Evolutionary conservation across 352 stramenopile species (phyloP).

Genomic region (Phytopythium helicoides): DNA sequence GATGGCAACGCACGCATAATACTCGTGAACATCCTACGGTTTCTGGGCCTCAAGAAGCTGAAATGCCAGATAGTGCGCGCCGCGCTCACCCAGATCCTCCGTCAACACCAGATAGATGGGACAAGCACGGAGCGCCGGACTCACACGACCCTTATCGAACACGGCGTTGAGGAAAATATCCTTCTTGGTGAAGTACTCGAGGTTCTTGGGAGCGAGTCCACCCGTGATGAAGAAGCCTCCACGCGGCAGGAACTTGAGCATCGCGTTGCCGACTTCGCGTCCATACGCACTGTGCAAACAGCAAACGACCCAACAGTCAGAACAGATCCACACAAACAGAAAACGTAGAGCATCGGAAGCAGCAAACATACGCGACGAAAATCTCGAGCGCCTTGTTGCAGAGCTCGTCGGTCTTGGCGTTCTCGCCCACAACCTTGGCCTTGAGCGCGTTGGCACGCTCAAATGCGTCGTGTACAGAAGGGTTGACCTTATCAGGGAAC

Average conservation of each 20-base stretch:
- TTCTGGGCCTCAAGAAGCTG: slow-evolving; percentile 33
- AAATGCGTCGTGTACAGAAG: slow-evolving; percentile 68
- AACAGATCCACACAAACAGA: no score
- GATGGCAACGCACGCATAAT: no score
- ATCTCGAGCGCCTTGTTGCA: slow-evolving; percentile 91
- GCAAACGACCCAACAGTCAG: slow-evolving; percentile 13
- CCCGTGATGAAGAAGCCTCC: no score
- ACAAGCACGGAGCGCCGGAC: slow-evolving; percentile 52
- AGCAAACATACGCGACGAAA: slow-evolving; percentile 67
- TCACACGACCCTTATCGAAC: slow-evolving; percentile 86
- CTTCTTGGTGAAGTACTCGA: slow-evolving; percentile 88
- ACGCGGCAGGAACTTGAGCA: slow-evolving; percentile 49
- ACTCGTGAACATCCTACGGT: no score
- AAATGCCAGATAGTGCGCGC: slow-evolving; percentile 80
- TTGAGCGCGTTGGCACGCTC: slow-evolving; percentile 51
- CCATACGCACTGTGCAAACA: slow-evolving; percentile 74
- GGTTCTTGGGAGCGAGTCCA: slow-evolving; percentile 25
- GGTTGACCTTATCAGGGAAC: slow-evolving; percentile 84
- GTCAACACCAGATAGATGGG: slow-evolving; percentile 84
- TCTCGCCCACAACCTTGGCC: slow-evolving; percentile 77
- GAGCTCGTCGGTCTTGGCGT: slow-evolving; percentile 80
- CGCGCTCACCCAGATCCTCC: slow-evolving; percentile 82
- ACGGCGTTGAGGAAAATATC: slow-evolving; percentile 68
- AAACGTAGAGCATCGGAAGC: slow-evolving; percentile 20
- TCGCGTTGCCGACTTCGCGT: slow-evolving; percentile 90